A percentile compares a stretch with the other conserved stretches of the same genome.
Conservation (phyloP, 495 filamentous ascomycete species). For the Stereocaulon alpinum region DNA sequence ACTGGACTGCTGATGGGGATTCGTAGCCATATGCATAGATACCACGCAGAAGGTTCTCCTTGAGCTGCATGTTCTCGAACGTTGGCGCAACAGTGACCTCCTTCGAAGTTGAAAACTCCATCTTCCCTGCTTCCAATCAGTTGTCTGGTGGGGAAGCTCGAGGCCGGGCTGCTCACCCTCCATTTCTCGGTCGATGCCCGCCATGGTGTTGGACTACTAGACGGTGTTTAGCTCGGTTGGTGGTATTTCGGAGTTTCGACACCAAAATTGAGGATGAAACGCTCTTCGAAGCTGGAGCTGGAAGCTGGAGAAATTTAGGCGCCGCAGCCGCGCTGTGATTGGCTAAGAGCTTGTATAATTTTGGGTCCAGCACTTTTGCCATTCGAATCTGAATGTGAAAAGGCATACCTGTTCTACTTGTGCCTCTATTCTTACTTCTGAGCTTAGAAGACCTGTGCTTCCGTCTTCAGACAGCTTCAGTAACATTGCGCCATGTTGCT, state of each 20-base stretch:
- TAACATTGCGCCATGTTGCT: constrained; percentile 50
- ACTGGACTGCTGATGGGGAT: constrained; percentile 93
- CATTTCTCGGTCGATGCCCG: constrained; percentile 83
- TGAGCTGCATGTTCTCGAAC: constrained; percentile 73
- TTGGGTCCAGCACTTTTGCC: background rate
- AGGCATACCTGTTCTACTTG: background rate
- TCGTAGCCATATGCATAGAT: constrained; percentile 99
- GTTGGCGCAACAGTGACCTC: constrained; percentile 82
- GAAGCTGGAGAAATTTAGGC: background rate
- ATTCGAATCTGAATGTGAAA: too few species aligned
- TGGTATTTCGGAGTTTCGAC: background rate
- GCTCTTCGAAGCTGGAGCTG: background rate
- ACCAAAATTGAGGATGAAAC: background rate
- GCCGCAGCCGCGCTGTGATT: constrained; percentile 11
- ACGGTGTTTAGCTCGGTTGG: background rate
- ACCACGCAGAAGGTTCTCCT: constrained; percentile 90
- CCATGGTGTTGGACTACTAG: constrained; percentile 45
- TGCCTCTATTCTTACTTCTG: background rate
- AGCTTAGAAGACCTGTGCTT: background rate
- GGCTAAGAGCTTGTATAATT: background rate
- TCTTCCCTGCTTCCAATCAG: constrained; percentile 52
- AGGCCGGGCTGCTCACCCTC: constrained; percentile 44
- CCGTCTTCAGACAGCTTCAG: too few species aligned
- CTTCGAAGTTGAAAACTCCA: constrained; percentile 96
- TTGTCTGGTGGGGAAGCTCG: constrained; percentile 14